Evolutionary conservation across 2,329 filamentous ascomycete genomes (phyloP), one percentile per base, ranked within the genome.

Genomic region (Leptosphaerulina australis): DNA sequence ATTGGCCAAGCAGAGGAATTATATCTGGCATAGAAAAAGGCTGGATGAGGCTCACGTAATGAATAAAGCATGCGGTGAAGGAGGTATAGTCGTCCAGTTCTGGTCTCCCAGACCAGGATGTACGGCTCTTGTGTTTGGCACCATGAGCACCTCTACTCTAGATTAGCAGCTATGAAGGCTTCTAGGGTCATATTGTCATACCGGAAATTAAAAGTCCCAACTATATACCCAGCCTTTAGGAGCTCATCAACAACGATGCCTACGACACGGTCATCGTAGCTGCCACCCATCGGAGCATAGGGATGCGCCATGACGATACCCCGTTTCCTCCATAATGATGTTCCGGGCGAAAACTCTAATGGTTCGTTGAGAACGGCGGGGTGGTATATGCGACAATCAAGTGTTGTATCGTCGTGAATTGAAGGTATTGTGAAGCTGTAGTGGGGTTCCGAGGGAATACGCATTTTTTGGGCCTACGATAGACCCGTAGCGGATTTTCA

Each of bases 121-220:
- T 96, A 39, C 82, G 82, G 4, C 91, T 91, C 44, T 83, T 82
- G 22, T 51, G 48, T 14, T 45, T 53, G 0, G 90, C 94, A 20
- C 79, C 79, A 20, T 83, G 82, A 0, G 90, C 90, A 39, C 93
- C 93, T 74, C 92, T 95, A 53, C 2, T 3, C 11, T 4, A n/a
- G 4, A 30, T 60, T 30, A 62, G 33, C 34, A 26, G 44, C 1
- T 10, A 7, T n/a, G 7, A 14, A 5, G n/a, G 2, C 5, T 17
- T 38, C 3, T 18, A 29, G 8, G n/a, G n/a, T 9, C 0, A 2
- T 21, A 1, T 3, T 8, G 22, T 25, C 73, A 43, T 76, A 92
- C 88, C 92, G 83, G 70, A 97, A 97, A 67, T 97, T 97, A 73
- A 97, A 97, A 0, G 91, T 96, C 6, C 82, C 87, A 2, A 97